Evolutionary conservation across 352 stramenopile species (phyloP), one percentile per base, ranked within the genome.

Genomic region (Phytophthora kernoviae): DNA sequence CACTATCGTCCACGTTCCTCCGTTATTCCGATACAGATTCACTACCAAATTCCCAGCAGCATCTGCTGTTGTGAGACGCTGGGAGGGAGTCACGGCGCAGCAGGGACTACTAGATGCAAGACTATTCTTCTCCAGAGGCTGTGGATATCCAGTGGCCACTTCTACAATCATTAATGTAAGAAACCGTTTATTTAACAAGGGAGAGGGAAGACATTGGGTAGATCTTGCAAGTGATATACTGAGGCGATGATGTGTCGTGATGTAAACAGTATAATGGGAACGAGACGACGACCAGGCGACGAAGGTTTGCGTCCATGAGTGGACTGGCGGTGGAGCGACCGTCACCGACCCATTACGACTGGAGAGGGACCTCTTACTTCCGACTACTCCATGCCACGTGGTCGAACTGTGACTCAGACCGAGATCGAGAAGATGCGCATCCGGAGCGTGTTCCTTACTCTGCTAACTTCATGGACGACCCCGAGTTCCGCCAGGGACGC

Each of bases 331-430:
- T 68, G 15, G 68, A 76, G 36, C 32, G 62, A 4, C 66, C 62
- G 17, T 53, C 65, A 0, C 71, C 77, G 7, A 78, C 63, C 39
- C 73, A 75, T 45, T 94, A 96, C 64, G 84, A 94, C 66, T 96
- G 87, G 87, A 70, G 84, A 21, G 87, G 87, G 30, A 96, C 90
- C 48, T 91, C 84, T 41, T 96, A 96, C 70, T 96, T 88, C 55
- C 87, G 82, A 3, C 62, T 93, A 41, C 71, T 96, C 26, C 87
- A 96, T 55, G 64, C 87, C 20, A 92, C 83, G 4, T 96, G 83
- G 83, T 78, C 82, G 2, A 22, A 58, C 10, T 96, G 87, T 40
- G 84, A 89, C 43, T 50, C 70, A 3, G 87, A 94, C 45, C 79
- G 87, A 50, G 87, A 96, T 54, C 71, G 60, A 10, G 75, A 94